Conservation (phyloP, 345 rosid genomes). For the Corchorus capsularis region DNA sequence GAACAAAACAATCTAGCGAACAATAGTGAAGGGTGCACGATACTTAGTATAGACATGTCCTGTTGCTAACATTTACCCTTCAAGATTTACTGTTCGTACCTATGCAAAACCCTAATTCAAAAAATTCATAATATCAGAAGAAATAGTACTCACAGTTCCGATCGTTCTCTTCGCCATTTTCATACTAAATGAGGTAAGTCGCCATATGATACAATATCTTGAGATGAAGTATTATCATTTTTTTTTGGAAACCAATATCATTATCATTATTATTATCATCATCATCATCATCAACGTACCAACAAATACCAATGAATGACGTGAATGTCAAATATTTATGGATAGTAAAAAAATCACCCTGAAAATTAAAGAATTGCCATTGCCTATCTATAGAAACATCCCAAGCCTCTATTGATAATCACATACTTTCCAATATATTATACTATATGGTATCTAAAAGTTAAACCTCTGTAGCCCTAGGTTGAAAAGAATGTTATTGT, state of each 20-base stretch:
- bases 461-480: constrained; percentile 23
- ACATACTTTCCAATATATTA: neutral
- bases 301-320: too few relatives aligned
- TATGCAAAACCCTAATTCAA: neutral
- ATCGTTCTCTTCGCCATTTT: neutral
- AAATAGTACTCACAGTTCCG: neutral
- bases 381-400: constrained; percentile 21
- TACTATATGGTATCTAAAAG: neutral
- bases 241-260: too few relatives aligned
- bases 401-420: constrained; percentile 9
- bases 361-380: neutral
- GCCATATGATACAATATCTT: neutral
- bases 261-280: too few relatives aligned
- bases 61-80: neutral
- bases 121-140: neutral
- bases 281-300: too few relatives aligned
- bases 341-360: too few relatives aligned
- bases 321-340: too few relatives aligned
- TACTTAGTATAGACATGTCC: neutral
- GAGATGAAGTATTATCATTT: too few relatives aligned
- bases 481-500: constrained; percentile 36
- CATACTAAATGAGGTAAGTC: neutral
- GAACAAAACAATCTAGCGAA: neutral
- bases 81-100: neutral
- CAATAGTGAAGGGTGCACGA: neutral